Evolutionary conservation across 2,329 filamentous ascomycete genomes (phyloP).

Genomic region (Laburnicola sp.): DNA sequence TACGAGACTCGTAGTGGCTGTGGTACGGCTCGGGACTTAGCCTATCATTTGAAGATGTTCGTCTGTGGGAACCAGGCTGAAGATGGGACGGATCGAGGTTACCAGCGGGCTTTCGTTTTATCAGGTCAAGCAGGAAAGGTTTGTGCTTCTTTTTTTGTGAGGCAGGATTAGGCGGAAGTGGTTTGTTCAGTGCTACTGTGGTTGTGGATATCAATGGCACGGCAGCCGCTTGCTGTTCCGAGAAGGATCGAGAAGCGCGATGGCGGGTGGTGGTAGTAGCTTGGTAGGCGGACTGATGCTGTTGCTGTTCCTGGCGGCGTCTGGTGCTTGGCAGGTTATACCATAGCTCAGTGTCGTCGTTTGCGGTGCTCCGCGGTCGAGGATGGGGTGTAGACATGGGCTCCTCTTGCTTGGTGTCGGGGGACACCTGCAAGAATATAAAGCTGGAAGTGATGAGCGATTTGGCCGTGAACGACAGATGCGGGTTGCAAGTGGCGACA

Average conservation of each 20-base stretch:
- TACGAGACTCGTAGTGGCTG: conserved; percentile 30
- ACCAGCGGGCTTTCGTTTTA: conserved; percentile 30
- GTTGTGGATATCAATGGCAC: conserved; percentile 29
- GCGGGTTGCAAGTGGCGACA: conserved; percentile 26
- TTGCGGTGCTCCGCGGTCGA: conserved; percentile 18
- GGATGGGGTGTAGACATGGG: conserved; percentile 27
- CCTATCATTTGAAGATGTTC: conserved; percentile 24
- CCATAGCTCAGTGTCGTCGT: conserved; percentile 36
- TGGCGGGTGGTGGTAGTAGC: conserved; percentile 31
- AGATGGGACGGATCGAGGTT: conserved; percentile 28
- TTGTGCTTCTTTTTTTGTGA: conserved; percentile 29
- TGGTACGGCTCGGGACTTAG: conserved; percentile 29
- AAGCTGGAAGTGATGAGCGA: conserved; percentile 24
- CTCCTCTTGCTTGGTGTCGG: conserved; percentile 11
- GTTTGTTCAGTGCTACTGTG: conserved; percentile 32
- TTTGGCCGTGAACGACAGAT: conserved; percentile 25
- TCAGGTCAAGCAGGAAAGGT: conserved; percentile 29
- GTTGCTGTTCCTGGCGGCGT: conserved; percentile 16
- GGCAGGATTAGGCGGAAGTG: conserved; percentile 32
- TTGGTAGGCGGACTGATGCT: conserved; percentile 36
- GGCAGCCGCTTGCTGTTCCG: conserved; percentile 15
- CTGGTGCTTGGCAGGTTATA: conserved; percentile 29
- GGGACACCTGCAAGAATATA: conserved; percentile 22
- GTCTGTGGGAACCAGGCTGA: conserved; percentile 23
- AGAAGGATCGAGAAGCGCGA: conserved; percentile 21